Base-by-base conservation (phyloP, 257 asterid genomes). In the Nicotiana undulata region DNA sequence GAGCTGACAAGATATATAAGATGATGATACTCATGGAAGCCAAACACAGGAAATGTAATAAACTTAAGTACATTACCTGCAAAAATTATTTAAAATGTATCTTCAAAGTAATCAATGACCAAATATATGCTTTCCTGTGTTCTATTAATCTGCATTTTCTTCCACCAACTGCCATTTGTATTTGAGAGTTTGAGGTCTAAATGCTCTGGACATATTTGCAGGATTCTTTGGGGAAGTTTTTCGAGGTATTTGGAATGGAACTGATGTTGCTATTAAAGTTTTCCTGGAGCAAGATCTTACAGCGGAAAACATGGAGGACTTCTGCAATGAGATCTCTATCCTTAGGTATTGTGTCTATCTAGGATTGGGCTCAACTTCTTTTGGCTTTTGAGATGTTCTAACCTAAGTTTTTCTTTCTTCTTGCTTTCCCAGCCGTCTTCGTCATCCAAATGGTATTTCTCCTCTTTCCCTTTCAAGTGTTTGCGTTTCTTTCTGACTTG, bases 151-250 rank as follows among this genome's bases (percentile, higher is more conserved):
- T 70, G 51, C 76, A 7, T 32, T 63, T 79, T 51, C 77, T 75
- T 80, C 52, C 60, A 46, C 77, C 40, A 49, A 37, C 3, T 0
- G 9, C 20, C 6, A 44, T 22, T 22, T 44, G 59, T 70, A 70
- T 44, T 44, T 70, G 59, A 31, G 13, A 44, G 59, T 70, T 70
- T 44, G 58, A 70, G 77, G 59, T 44, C 44, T 74, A 49, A 46
- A 24, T 12, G 26, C 26, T 74, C 61, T 49, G 78, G 61, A 34
- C 75, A 74, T 74, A 16, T 82, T 72, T 85, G 63, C 83, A 96
- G 99, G 99, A 55, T 96, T 96, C 86, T 96, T 96, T 83, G 99
- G 99, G 55, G 99, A 96, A 88, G 99, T 96, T 84, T 96, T 96
- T 79, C 98, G 97, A 79, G 99, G 99, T 83, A 81, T 87, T 84